These are phyloP conservation scores for Pseudodiploospora longispora DNA, from an alignment of 2,329 filamentous ascomycete genomes.

Conservation along the genomic window DNA sequence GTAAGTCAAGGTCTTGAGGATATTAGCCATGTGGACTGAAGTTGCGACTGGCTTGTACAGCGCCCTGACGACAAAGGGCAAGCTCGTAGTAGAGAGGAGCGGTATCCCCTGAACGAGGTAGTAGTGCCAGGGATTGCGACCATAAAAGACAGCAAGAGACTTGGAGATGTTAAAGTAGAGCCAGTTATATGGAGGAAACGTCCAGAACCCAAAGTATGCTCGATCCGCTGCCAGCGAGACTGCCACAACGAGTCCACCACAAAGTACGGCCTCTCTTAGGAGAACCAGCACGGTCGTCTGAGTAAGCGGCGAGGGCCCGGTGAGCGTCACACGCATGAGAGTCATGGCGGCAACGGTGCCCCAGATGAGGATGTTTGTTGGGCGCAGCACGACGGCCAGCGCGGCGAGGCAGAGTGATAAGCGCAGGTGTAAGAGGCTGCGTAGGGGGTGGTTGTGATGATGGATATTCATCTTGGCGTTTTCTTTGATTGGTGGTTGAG, in stretches of 20 bases:
- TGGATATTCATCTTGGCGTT: slow-evolving; percentile 23
- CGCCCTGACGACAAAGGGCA: slow-evolving; percentile 67
- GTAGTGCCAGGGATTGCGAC: slow-evolving; percentile 83
- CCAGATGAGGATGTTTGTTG: slow-evolving; percentile 88
- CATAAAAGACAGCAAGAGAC: slow-evolving; percentile 87
- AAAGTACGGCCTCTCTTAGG: slow-evolving; percentile 55
- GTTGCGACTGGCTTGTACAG: slow-evolving; percentile 43
- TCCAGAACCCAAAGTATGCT: slow-evolving; percentile 76
- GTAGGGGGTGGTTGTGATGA: slow-evolving; percentile 2
- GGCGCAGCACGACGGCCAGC: slow-evolving; percentile 74
- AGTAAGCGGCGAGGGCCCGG: slow-evolving; percentile 32
- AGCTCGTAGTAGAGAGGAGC: slow-evolving; percentile 70
- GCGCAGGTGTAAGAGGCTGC: slow-evolving; percentile 28
- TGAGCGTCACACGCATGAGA: slow-evolving; percentile 32
- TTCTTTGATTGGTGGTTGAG: slow-evolving; percentile 30
- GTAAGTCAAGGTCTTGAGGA: slow-evolving; percentile 40
- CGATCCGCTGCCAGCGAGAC: slow-evolving; percentile 63
- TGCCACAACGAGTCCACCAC: slow-evolving; percentile 52
- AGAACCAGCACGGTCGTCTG: slow-evolving; percentile 42
- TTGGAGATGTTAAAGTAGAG: slow-evolving; percentile 86
- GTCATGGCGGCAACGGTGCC: slow-evolving; percentile 46
- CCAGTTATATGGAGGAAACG: slow-evolving; percentile 80
- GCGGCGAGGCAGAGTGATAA: slow-evolving; percentile 68
- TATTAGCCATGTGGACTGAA: slow-evolving; percentile 25
- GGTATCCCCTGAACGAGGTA: slow-evolving; percentile 87